These are phyloP conservation scores for Chaetomium olivaceum DNA, from an alignment of 2,329 filamentous ascomycete genomes.

Conservation along the genomic window DNA sequence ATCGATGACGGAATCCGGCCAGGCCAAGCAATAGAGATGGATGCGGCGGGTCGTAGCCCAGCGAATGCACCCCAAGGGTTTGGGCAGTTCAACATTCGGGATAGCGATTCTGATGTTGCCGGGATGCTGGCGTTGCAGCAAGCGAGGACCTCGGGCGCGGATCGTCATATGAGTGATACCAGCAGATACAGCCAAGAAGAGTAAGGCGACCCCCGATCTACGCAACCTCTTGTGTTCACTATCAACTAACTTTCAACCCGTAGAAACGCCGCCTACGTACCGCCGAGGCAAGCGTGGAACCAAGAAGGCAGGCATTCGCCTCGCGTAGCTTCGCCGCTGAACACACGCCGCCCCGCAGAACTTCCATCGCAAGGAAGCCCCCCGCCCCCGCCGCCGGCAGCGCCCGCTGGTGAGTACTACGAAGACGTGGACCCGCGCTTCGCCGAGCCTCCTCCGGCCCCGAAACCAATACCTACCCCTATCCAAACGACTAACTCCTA, in stretches of 20 bases:
- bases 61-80: slow-evolving; percentile 44
- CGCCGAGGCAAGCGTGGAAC: slow-evolving; percentile 59
- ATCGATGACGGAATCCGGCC: slow-evolving; percentile 45
- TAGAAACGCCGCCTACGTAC: slow-evolving; percentile 54
- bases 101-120: slow-evolving; percentile 70
- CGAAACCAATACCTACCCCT: slow-evolving; percentile 37
- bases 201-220: slow-evolving; percentile 54
- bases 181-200: slow-evolving; percentile 73
- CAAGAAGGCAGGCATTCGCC: slow-evolving; percentile 50
- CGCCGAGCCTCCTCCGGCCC: slow-evolving; percentile 48
- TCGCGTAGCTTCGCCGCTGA: slow-evolving; percentile 48
- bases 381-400: slow-evolving; percentile 31
- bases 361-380: slow-evolving; percentile 40
- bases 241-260: slow-evolving; percentile 41
- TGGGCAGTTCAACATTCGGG: slow-evolving; percentile 53
- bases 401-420: slow-evolving; percentile 64
- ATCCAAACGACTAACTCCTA: slow-evolving; percentile 35
- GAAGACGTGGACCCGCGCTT: slow-evolving; percentile 94
- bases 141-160: slow-evolving; percentile 40
- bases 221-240: slow-evolving; percentile 26
- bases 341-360: slow-evolving; percentile 40
- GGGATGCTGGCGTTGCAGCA: slow-evolving; percentile 75
- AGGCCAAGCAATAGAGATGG: slow-evolving; percentile 78
- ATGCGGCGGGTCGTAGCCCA: slow-evolving; percentile 63
- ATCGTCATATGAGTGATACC: slow-evolving; percentile 59